phyloP scores from a whole-genome alignment of 108 stramenopile genomes.

The Cyclotella baltica region DNA sequence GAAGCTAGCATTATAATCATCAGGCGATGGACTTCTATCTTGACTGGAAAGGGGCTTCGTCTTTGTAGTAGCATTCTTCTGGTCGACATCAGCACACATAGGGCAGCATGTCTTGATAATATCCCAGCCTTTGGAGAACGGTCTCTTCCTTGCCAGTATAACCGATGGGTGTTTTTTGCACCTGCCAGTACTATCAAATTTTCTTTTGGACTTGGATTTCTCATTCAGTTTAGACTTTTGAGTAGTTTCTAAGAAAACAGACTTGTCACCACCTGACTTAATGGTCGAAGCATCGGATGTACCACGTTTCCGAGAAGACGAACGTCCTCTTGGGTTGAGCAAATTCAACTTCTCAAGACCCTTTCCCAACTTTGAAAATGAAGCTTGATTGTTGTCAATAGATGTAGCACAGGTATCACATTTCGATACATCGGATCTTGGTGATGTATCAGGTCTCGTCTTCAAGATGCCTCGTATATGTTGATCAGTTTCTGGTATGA shows the following conservation, averaged over 20 bases:
- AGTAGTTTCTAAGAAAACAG: background rate
- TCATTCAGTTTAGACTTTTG: background rate
- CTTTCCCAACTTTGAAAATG: background rate
- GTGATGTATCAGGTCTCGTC: too few relatives aligned
- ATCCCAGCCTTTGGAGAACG: constrained; percentile 38
- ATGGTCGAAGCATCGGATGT: background rate
- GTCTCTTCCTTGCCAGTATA: constrained; percentile 25
- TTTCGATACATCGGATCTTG: too few relatives aligned
- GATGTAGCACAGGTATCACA: background rate
- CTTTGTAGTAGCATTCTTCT: background rate
- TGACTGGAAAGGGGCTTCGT: background rate
- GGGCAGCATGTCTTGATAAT: constrained; percentile 20
- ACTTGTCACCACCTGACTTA: background rate
- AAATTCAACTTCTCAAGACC: constrained; percentile 7
- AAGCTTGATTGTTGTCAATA: background rate
- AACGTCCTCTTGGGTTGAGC: background rate
- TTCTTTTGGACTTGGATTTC: background rate
- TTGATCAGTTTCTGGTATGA: background rate
- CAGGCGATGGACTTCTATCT: background rate
- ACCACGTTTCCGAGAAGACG: background rate
- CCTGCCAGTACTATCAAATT: constrained; percentile 9
- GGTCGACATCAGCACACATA: constrained; percentile 6
- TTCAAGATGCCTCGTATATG: too few relatives aligned
- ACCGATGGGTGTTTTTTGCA: constrained; percentile 30
- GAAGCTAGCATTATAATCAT: background rate